Conservation (phyloP, 768 basidiomycete genomes). For the Mycena vulgaris region DNA sequence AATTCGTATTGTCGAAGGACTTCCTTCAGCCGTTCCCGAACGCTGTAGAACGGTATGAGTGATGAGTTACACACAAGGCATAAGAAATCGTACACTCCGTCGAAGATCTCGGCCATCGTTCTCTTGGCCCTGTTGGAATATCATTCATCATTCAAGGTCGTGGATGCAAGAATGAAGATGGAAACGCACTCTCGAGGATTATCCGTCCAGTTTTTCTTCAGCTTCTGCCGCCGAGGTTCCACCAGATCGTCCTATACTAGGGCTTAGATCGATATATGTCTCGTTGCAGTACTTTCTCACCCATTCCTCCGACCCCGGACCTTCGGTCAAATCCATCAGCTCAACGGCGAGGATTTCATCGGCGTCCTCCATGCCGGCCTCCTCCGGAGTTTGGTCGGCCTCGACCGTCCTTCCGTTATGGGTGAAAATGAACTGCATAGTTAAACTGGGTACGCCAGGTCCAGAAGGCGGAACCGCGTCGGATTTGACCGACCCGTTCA, state of each 20-base stretch:
- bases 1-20: constrained; percentile 91
- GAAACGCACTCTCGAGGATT: constrained; percentile 78
- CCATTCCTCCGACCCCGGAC: constrained; percentile 72
- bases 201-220: constrained; percentile 88
- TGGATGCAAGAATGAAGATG: neutral
- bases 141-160: constrained; percentile 11
- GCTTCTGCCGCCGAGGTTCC: constrained; percentile 75
- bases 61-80: constrained; percentile 17
- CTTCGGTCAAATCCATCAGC: constrained; percentile 90
- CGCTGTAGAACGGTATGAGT: constrained; percentile 59
- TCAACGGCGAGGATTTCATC: constrained; percentile 93
- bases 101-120: constrained; percentile 88
- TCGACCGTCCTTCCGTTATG: constrained; percentile 87
- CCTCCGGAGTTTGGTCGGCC: constrained; percentile 87
- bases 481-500: constrained; percentile 67
- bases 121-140: constrained; percentile 70
- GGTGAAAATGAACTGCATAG: constrained; percentile 89
- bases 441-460: constrained; percentile 54
- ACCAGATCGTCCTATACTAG: constrained; percentile 72
- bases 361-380: constrained; percentile 88
- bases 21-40: constrained; percentile 89
- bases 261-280: constrained; percentile 6
- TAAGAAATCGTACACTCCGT: constrained; percentile 75
- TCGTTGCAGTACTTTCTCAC: constrained; percentile 55
- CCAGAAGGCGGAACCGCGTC: constrained; percentile 64